Evolutionary conservation across 23 red algal species (phyloP).

Genomic region (Gracilaria gracilis): DNA sequence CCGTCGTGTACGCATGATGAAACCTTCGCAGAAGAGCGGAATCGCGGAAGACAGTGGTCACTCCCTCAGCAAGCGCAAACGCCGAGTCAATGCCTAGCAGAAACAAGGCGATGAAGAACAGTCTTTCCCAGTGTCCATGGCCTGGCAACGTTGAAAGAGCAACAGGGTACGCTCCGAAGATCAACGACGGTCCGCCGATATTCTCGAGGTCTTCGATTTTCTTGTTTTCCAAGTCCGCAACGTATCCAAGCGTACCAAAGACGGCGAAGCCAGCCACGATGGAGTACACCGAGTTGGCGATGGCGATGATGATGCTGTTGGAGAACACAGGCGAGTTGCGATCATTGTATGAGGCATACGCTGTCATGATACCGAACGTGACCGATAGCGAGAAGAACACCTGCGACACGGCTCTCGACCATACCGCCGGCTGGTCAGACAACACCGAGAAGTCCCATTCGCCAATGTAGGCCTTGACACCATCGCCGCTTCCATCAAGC

Average conservation of each 20-base stretch:
- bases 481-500: slow-evolving; percentile 37
- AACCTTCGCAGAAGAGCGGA: slow-evolving; percentile 32
- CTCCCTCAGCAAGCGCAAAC: slow-evolving; percentile 57
- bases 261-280: slow-evolving; percentile 69
- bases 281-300: slow-evolving; percentile 56
- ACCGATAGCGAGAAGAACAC: slow-evolving; percentile 64
- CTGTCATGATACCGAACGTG: slow-evolving; percentile 69
- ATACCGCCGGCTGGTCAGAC: slow-evolving; percentile 14
- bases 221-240: slow-evolving; percentile 20
- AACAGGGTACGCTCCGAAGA: slow-evolving; percentile 45
- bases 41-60: slow-evolving; percentile 56
- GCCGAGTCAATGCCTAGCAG: slow-evolving; percentile 59
- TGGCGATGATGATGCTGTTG: slow-evolving; percentile 64
- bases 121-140: slow-evolving; percentile 65
- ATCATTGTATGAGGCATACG: slow-evolving; percentile 51
- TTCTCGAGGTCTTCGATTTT: neutral
- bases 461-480: slow-evolving; percentile 52
- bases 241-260: slow-evolving; percentile 55
- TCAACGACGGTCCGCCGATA: slow-evolving; percentile 38
- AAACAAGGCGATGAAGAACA: slow-evolving; percentile 61
- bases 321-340: slow-evolving; percentile 59
- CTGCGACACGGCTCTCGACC: slow-evolving; percentile 62
- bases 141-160: slow-evolving; percentile 45
- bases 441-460: slow-evolving; percentile 58
- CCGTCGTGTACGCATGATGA: slow-evolving; percentile 36